Conservation (phyloP, 768 basidiomycete species). For the Pholiota conissans region DNA sequence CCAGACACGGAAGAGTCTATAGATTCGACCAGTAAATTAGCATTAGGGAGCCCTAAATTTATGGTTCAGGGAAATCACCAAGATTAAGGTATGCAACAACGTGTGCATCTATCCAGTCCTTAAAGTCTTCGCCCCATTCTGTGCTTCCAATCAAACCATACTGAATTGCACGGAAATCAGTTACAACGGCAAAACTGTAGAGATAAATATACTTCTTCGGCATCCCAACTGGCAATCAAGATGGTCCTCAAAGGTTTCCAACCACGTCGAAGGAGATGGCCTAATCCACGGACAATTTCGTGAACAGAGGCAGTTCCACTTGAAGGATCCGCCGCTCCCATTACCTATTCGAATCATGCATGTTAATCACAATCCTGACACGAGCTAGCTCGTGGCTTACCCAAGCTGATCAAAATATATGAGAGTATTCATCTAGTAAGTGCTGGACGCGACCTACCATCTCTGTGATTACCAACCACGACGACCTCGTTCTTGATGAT, state of each 20-base stretch:
- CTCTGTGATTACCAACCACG: conserved; percentile 81
- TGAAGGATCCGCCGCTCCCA: conserved; percentile 41
- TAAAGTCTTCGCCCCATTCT: conserved; percentile 93
- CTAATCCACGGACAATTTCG: conserved; percentile 75
- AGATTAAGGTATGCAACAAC: conserved; percentile 88
- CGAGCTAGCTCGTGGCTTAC: no score
- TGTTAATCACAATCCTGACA: no score
- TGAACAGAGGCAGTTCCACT: conserved; percentile 9
- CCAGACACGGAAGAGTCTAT: conserved; percentile 51
- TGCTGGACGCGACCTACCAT: conserved; percentile 47
- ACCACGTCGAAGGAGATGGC: conserved; percentile 60
- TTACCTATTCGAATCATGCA: conserved; percentile 20
- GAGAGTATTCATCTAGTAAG: background rate
- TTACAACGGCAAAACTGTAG: background rate
- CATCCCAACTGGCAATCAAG: conserved; percentile 74
- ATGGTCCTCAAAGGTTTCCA: conserved; percentile 79
- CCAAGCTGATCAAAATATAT: conserved; percentile 43
- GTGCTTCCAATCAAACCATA: conserved; percentile 79
- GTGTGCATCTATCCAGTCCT: conserved; percentile 74
- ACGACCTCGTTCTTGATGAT: conserved; percentile 82
- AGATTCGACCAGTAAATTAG: background rate
- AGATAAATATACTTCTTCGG: conserved; percentile 55
- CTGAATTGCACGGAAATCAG: conserved; percentile 18
- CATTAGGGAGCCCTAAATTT: background rate
- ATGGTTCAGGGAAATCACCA: conserved; percentile 32